Percentiles rank a stretch among this genome's conserved stretches.
phyloP scores from a whole-genome alignment of 169 alveolate species.

The Sarcocystis neurona region DNA sequence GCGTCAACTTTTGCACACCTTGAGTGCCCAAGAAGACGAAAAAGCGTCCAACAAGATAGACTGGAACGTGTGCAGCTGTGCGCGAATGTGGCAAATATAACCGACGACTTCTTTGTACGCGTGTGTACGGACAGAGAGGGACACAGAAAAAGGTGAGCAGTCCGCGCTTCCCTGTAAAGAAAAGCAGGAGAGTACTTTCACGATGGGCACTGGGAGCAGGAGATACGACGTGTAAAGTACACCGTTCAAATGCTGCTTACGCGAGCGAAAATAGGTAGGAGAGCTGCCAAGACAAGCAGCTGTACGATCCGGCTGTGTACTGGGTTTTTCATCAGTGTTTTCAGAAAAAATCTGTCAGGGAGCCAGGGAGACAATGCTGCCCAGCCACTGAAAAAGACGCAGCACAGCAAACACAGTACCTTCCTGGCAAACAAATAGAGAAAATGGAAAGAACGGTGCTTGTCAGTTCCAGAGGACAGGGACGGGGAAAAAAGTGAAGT shows the following conservation, averaged over 20 bases:
- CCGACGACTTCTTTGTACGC: background rate
- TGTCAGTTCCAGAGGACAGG: background rate
- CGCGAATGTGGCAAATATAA: no score
- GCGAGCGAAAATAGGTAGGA: background rate
- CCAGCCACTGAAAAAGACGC: no score
- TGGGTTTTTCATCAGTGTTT: background rate
- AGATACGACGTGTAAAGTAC: no score
- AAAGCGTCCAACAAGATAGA: no score
- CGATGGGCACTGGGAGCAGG: background rate
- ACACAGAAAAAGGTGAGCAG: no score
- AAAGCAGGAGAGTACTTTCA: background rate
- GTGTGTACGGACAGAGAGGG: background rate
- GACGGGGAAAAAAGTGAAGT: background rate
- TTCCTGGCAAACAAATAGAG: no score
- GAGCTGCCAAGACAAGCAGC: background rate
- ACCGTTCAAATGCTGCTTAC: background rate
- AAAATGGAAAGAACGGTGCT: no score
- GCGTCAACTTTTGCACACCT: no score
- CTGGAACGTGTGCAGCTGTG: no score
- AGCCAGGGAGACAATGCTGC: background rate
- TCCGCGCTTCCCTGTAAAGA: background rate
- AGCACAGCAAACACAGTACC: no score
- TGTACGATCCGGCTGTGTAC: background rate
- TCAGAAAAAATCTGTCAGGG: background rate
- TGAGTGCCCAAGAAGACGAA: no score